Base-by-base conservation (phyloP, 108 stramenopile species). In the Cylindrotheca closterium region DNA sequence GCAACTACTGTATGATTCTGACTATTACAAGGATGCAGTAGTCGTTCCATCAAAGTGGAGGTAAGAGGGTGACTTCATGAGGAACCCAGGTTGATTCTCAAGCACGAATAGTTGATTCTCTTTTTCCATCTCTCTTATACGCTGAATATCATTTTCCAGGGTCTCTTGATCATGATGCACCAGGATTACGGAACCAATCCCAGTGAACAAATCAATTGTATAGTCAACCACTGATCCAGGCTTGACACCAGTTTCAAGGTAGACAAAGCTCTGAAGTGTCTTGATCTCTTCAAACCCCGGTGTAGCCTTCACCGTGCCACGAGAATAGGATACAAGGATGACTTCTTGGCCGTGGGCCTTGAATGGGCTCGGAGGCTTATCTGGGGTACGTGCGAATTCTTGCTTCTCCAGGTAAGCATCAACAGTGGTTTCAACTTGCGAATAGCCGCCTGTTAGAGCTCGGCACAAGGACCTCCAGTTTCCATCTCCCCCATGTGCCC, bases 401-500 rank as follows among this genome's bases (percentile, higher is more conserved):
- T 80, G 69, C 47, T 79, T 79, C 47, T 89, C 88, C 28, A 92
- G 65, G 58, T 85, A 93, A 19, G 81, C 67, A 70, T 94, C 92
- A 21, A 91, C 85, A 37, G 91, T 86, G 18, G 82, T 92, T 51
- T 87, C 88, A 21, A 95, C 88, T 74, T 97, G 94, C 23, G 85
- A 88, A 58, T 91, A 90, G 24, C 94, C 94, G 19, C 88, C 89
- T 34, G 71, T 83, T 27, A 88, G 51, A 21, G 83, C 82, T n/a
- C 65, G 72, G 21, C 86, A 86, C 22, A 98, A 70, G 2, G 83
- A 80, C n/a, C 83, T 61, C 89, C 93, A 98, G 30, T 93, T 96
- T 19, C 95, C 96, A 54, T 97, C 95, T 22, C 96, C 97, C 21
- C 97, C 97, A 60, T 98, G 97, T 26, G 86, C 85, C 17, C 93